Evolutionary conservation across 306 rosid genomes (phyloP), one percentile per base, ranked within the genome.

Genomic region (Cucurbita argyrosperma): DNA sequence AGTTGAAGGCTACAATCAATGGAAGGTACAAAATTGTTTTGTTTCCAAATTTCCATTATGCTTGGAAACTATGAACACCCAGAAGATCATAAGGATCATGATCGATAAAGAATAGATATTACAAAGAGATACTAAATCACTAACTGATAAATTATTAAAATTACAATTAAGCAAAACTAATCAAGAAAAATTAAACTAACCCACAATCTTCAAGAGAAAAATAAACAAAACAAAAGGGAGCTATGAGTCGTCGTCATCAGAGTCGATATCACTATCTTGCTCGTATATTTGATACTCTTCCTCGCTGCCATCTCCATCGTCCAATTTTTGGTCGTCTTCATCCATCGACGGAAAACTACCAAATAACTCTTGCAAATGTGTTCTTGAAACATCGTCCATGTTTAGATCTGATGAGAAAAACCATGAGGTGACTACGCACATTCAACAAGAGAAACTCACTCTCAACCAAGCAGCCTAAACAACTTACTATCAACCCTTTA

Each of bases 321-420:
- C 79, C 47, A 53, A 80, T 66, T 78, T 58, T 55, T 79, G 76
- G 4, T 37, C 76, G 53, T 72, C 83, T 70, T 66, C 79, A 58
- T 79, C 84, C 55, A 79, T 52, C 4, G 82, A 76, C 5, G 88
- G 98, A 74, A 92, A 93, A 82, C 92, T 89, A 79, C 76, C 96
- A 79, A 93, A 90, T 45, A 93, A 85, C 83, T 90, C 93, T 80
- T 89, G 97, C 62, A 93, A 78, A 81, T 85, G 96, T 72, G 84
- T 76, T 82, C 91, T 85, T 40, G 98, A 90, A 53, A 90, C 76
- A 79, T 87, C 83, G 12, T 79, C 90, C 78, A 77, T 66, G 75
- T 82, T 85, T 55, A 80, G 56, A 86, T 86, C 96, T 90, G 97
- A 30, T 30, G 2, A 30, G 35, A 90, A 87, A 88, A 43, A 37